Conservation (phyloP, 176 grass and related monocot species). For the Tillandsia fasciculata region DNA sequence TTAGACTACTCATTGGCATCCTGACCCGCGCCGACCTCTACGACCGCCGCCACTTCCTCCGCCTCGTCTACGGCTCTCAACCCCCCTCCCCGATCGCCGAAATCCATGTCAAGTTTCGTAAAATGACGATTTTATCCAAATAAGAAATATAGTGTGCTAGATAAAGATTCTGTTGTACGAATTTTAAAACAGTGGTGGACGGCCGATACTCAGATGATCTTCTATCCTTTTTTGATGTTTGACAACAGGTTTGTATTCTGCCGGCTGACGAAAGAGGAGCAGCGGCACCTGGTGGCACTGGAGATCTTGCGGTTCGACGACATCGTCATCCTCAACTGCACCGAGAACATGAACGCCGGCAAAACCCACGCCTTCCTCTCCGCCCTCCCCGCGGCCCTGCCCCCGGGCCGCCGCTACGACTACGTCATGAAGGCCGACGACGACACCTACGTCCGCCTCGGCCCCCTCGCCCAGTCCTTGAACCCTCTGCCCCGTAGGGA, state of each 20-base stretch:
- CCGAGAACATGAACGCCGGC: slow-evolving; percentile 58
- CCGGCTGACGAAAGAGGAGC: slow-evolving; percentile 23
- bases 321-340: slow-evolving; percentile 60
- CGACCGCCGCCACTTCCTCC: slow-evolving; percentile 23
- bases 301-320: slow-evolving; percentile 38
- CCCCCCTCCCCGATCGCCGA: background rate
- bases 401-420: slow-evolving; percentile 19
- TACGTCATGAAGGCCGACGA: slow-evolving; percentile 68
- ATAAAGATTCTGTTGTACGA: too few species aligned
- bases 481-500: slow-evolving; percentile 21
- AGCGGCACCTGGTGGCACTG: slow-evolving; percentile 15
- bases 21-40: slow-evolving; percentile 23
- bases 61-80: slow-evolving; percentile 20
- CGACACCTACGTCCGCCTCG: slow-evolving; percentile 49
- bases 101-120: slow-evolving; percentile 12
- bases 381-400: slow-evolving; percentile 19
- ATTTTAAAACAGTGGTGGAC: too few species aligned
- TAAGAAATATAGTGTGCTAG: too few species aligned
- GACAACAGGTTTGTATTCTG: slow-evolving; percentile 19
- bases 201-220: too few species aligned
- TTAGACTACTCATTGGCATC: slow-evolving; percentile 25
- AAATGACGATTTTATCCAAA: too few species aligned
- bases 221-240: too few species aligned
- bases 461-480: slow-evolving; percentile 26
- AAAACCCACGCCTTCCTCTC: slow-evolving; percentile 71